Evolutionary conservation across 2,329 filamentous ascomycete genomes (phyloP).

Genomic region (Colletotrichum sp.): DNA sequence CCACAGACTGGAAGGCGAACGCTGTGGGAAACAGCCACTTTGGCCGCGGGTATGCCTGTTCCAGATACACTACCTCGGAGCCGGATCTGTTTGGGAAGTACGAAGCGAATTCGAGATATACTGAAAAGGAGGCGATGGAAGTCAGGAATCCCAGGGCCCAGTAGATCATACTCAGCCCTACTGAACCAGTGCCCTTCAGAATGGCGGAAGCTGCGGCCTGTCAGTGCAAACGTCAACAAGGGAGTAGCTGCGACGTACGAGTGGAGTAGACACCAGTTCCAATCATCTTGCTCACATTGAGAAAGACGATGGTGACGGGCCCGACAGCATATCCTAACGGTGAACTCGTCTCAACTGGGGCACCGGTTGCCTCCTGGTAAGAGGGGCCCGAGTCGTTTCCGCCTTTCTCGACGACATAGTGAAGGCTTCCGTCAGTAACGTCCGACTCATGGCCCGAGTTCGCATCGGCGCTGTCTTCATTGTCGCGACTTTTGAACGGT

Average conservation of each 20-base stretch:
- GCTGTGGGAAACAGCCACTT: constrained; percentile 67
- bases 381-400: constrained; percentile 18
- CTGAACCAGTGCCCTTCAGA: constrained; percentile 62
- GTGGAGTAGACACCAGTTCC: constrained; percentile 68
- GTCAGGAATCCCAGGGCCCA: constrained; percentile 68
- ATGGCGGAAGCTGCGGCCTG: constrained; percentile 55
- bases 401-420: constrained; percentile 7
- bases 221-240: not conserved
- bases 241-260: too few relatives aligned
- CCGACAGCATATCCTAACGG: constrained; percentile 66
- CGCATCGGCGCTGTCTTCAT: not conserved
- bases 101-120: constrained; percentile 68
- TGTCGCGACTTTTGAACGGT: not conserved
- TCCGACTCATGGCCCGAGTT: not conserved
- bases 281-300: constrained; percentile 68
- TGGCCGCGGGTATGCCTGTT: constrained; percentile 70
- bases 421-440: not conserved
- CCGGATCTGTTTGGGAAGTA: constrained; percentile 72
- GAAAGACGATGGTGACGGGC: constrained; percentile 58
- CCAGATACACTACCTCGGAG: constrained; percentile 70
- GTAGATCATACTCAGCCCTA: constrained; percentile 66
- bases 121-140: constrained; percentile 50
- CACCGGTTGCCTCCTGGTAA: constrained; percentile 41
- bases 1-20: constrained; percentile 67
- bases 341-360: constrained; percentile 63